These are phyloP conservation scores for Ophiostoma sp. DNA, from an alignment of 2,329 filamentous ascomycete species.

Conservation along the genomic window DNA sequence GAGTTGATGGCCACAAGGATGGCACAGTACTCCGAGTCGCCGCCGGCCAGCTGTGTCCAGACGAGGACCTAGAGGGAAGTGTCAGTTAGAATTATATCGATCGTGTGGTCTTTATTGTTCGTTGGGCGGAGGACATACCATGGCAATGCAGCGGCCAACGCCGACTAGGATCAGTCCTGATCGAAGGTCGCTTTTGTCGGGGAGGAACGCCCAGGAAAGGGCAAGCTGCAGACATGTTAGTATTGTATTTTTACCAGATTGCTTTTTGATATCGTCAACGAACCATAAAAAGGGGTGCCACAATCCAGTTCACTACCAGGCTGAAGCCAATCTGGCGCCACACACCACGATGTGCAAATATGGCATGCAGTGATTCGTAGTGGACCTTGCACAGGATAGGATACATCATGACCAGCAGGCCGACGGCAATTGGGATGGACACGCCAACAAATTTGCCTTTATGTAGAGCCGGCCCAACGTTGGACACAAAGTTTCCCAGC, in stretches of 20 bases:
- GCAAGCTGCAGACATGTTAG: constrained; percentile 49
- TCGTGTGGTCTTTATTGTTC: neutral
- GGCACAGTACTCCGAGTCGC: constrained; percentile 80
- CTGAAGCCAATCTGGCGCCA: constrained; percentile 82
- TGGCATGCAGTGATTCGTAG: constrained; percentile 70
- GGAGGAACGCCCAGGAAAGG: constrained; percentile 68
- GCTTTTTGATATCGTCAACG: too few species aligned
- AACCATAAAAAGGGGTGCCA: constrained; percentile 82
- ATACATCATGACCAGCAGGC: constrained; percentile 90
- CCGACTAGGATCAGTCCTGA: constrained; percentile 79
- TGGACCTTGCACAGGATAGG: constrained; percentile 86
- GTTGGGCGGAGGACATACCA: constrained; percentile 53
- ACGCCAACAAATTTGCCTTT: constrained; percentile 65
- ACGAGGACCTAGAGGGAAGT: constrained; percentile 44
- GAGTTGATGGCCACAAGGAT: constrained; percentile 76
- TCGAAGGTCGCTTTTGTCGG: constrained; percentile 57
- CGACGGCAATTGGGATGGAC: constrained; percentile 57
- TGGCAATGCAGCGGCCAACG: constrained; percentile 82
- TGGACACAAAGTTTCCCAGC: constrained; percentile 71
- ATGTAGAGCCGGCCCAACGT: constrained; percentile 62
- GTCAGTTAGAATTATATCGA: neutral
- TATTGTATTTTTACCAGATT: too few species aligned
- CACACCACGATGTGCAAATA: constrained; percentile 61
- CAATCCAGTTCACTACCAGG: constrained; percentile 76
- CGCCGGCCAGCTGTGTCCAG: constrained; percentile 70